Base-by-base conservation (phyloP, 1,284 basidiomycete genomes). In the Sporisorium sorghi region DNA sequence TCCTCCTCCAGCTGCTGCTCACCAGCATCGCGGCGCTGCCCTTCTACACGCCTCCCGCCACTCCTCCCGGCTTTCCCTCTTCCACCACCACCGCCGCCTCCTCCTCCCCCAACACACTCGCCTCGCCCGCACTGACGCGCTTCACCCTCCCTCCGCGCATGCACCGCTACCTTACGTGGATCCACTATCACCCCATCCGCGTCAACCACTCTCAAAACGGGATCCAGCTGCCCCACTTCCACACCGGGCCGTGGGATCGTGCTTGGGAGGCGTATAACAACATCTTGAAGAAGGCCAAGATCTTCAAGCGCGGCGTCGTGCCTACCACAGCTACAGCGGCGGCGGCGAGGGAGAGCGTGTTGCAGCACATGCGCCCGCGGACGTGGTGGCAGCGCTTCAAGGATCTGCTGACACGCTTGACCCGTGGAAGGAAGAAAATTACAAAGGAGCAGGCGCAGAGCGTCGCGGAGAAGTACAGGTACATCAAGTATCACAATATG, bases 161-260 rank as follows among this genome's bases (percentile, higher is more conserved):
- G 26, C 24, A 26, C 7, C 12, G 24, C 1, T 28, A 40, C 35
- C n/a, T n/a, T n/a, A n/a, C n/a, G n/a, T 30, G 26, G 24, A 9
- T 37, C 10, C 3, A 17, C 10, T 24, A 51, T 23, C 30, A 51
- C 21, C 33, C 49, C 15, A 15, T 35, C 19, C 42, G 50, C 24
- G 11, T 28, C 23, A 39, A 43, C 15, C 33, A 37, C 0, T 28
- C 35, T 11, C 24, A 42, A n/a, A 23, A 17, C 1, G 23, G 53
- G 0, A 8, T 32, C 14, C 49, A 46, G 7, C 10, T 46, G 0
- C 42, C 52, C 0, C 39, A 46, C 23, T 43, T 14, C 1, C 53
- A 39, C 14, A 43, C 43, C 9, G 67, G 67, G n/a, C 67, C 67
- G 2, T 70, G 67, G 67, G 52, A 52, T 23, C 30, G 17, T 2